Evolutionary conservation across 805 yeast genomes (phyloP), one percentile per base, ranked within the genome.

Genomic region (Saturnispora kantuleensis): DNA sequence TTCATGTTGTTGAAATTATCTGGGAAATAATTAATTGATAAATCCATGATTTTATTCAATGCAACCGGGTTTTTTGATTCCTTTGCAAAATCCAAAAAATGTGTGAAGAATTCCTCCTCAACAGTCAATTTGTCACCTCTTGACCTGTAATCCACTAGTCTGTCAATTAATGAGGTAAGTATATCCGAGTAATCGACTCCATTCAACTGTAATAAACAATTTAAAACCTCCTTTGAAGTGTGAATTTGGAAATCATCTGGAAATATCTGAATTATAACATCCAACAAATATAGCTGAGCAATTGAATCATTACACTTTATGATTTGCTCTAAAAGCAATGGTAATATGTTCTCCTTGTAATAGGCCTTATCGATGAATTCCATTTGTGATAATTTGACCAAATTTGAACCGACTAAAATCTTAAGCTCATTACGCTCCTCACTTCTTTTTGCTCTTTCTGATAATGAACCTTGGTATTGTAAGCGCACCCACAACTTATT

Each of bases 401-500:
- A 70, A 62, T 89, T 93, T 17, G 95, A 83, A 1, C 98, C 98
- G 26, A 93, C 94, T 35, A 93, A 71, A 46, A 89, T 87, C 65
- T 86, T 89, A 50, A 93, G 71, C 63, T 93, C 97, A 55, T 81
- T 79, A 17, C 98, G 72, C 63, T 93, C 97, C 48, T 70, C 73
- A 17, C 73, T 74, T 46, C 97, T 72, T 59, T 82, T 76, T 33
- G 71, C 77, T 34, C 85, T 73, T 55, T 90, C 96, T 35, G 84
- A 74, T 3, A 90, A 76, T 50, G 87, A 96, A 2, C 97, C 97
- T 63, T 88, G 96, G 60, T 89, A 96, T 64, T 90, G 97, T 52
- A 89, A 68, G 42, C 98, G 74, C 4, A 93, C 97, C 98, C 98
- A 93, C 39, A 93, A 70, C 62, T 93, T 93, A 67, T 93, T 93